phyloP scores from a whole-genome alignment of 805 yeast species.

The Metschnikowia proteae region DNA sequence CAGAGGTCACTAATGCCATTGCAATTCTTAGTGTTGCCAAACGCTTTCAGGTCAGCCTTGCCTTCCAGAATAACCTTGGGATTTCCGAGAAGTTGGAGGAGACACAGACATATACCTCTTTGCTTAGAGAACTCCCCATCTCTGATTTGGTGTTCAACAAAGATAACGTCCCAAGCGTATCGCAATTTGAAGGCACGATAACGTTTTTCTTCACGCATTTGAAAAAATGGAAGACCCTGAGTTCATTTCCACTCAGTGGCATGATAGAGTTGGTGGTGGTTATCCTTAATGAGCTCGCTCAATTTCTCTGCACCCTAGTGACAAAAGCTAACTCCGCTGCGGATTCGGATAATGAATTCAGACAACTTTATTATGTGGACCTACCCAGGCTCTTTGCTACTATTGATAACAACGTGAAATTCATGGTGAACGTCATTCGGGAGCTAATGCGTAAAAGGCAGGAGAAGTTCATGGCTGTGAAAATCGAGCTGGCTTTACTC shows the following conservation, averaged over 20 bases:
- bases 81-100: slow-evolving; percentile 49
- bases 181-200: slow-evolving; percentile 44
- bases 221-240: slow-evolving; percentile 51
- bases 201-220: slow-evolving; percentile 54
- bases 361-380: background rate
- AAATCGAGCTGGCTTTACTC: slow-evolving; percentile 44
- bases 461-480: slow-evolving; percentile 64
- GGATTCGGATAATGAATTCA: slow-evolving; percentile 5
- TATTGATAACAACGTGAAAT: slow-evolving; percentile 62
- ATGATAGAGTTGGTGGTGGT: slow-evolving; percentile 65
- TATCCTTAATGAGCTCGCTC: slow-evolving; percentile 53
- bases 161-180: slow-evolving; percentile 27
- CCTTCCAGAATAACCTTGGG: slow-evolving; percentile 69
- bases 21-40: slow-evolving; percentile 64
- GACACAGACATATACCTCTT: slow-evolving; percentile 54
- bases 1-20: slow-evolving; percentile 54
- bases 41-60: slow-evolving; percentile 74
- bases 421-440: slow-evolving; percentile 61
- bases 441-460: slow-evolving; percentile 72
- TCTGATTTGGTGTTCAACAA: slow-evolving; percentile 40
- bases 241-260: slow-evolving; percentile 60
- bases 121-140: slow-evolving; percentile 70
- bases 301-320: slow-evolving; percentile 39
- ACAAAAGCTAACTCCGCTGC: slow-evolving; percentile 41
- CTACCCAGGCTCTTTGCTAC: slow-evolving; percentile 35